phyloP scores from a whole-genome alignment of 1,284 basidiomycete genomes.

The Ustilago trichophora region DNA sequence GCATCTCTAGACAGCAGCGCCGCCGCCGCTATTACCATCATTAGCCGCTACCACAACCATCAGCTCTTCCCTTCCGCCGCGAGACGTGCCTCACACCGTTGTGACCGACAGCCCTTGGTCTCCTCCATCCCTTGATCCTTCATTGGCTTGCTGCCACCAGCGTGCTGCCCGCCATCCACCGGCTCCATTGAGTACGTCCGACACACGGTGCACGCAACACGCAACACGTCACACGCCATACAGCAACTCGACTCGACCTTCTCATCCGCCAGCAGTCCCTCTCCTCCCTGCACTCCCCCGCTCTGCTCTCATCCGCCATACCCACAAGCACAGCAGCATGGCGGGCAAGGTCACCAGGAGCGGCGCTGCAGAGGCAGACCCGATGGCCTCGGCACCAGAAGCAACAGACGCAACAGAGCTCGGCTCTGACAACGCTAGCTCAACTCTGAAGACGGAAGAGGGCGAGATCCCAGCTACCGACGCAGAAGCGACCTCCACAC shows the following conservation, averaged over 20 bases:
- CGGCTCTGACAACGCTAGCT: not conserved
- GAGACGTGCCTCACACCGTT: too few species aligned
- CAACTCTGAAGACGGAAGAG: slow-evolving; percentile 11
- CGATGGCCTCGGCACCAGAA: slow-evolving; percentile 1
- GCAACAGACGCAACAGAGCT: slow-evolving; percentile 3
- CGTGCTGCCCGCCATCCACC: too few species aligned
- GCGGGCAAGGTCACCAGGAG: slow-evolving; percentile 18
- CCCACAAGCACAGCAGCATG: slow-evolving; percentile 9
- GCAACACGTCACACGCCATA: too few species aligned
- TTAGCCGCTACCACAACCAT: too few species aligned
- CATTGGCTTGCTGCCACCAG: too few species aligned
- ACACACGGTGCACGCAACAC: too few species aligned
- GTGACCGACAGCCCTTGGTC: too few species aligned
- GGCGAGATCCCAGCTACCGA: not conserved
- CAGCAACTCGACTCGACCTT: too few species aligned
- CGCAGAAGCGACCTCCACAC: not conserved
- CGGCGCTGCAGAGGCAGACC: slow-evolving; percentile 10
- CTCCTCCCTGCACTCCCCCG: not conserved
- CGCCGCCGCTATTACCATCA: too few species aligned
- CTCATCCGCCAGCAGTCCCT: not conserved
- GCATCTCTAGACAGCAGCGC: not conserved
- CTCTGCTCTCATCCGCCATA: not conserved
- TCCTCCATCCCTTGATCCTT: too few species aligned
- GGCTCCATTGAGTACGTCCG: too few species aligned
- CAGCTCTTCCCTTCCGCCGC: too few species aligned